These are phyloP conservation scores for Zygotorulaspora sp. DNA, from an alignment of 805 yeast genomes.

Conservation along the genomic window DNA sequence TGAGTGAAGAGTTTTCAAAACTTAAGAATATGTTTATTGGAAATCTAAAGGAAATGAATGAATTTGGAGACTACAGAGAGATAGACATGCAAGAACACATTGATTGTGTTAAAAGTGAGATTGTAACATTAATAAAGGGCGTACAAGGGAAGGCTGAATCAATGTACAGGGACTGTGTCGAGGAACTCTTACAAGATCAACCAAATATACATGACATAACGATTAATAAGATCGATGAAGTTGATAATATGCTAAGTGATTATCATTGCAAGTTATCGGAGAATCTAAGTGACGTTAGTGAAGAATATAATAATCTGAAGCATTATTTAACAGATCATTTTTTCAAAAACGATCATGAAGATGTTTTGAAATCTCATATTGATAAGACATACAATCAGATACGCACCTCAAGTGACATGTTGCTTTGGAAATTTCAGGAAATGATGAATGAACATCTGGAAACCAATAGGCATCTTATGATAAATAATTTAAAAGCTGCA, in stretches of 20 bases:
- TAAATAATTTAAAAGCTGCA: constrained; percentile 26
- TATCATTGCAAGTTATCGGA: constrained; percentile 24
- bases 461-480: constrained; percentile 24
- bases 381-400: constrained; percentile 25
- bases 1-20: constrained; percentile 23
- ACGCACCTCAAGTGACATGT: constrained; percentile 21
- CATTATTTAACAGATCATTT: constrained; percentile 31
- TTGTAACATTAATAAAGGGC: constrained; percentile 14
- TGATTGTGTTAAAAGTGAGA: constrained; percentile 19
- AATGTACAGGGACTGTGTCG: constrained; percentile 24
- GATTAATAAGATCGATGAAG: constrained; percentile 17
- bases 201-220: constrained; percentile 24
- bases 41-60: constrained; percentile 17
- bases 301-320: constrained; percentile 31
- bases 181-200: constrained; percentile 21
- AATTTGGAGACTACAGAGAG: constrained; percentile 7
- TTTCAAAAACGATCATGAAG: constrained; percentile 29
- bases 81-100: constrained; percentile 19
- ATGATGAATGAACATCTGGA: constrained; percentile 24
- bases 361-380: constrained; percentile 23
- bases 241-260: constrained; percentile 16
- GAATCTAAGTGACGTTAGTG: constrained; percentile 31
- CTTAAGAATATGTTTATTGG: constrained; percentile 17
- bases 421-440: constrained; percentile 21
- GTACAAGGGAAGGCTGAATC: constrained; percentile 21